Conservation (phyloP, 257 asterid species). For the Nicotiana tomentosiformis region DNA sequence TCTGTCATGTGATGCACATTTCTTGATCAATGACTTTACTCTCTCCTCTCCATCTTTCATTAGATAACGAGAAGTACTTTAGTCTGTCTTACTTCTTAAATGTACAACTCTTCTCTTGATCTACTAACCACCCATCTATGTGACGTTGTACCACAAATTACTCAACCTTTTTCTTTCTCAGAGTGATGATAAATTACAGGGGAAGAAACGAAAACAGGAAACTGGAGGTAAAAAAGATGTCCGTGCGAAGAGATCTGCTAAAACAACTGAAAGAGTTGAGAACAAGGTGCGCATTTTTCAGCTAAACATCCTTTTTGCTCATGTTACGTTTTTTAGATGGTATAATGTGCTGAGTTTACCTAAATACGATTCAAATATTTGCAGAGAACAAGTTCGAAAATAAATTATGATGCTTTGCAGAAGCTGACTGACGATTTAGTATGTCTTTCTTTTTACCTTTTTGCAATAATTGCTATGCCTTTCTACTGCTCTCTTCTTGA, state of each 20-base stretch:
- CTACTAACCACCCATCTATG: not conserved
- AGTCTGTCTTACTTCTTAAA: not conserved
- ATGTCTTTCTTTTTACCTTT: not conserved
- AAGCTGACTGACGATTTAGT: constrained; percentile 36
- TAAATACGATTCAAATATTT: constrained; percentile 8
- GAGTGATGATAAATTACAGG: constrained; percentile 26
- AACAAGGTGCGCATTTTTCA: constrained; percentile 15
- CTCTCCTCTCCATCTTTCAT: not conserved
- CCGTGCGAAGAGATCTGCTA: constrained; percentile 29
- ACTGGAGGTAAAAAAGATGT: constrained; percentile 25
- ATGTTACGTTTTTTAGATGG: constrained; percentile 7
- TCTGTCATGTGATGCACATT: not conserved
- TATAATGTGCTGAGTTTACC: not conserved
- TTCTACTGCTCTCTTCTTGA: not conserved
- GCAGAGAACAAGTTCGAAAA: constrained; percentile 44
- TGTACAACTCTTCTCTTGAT: not conserved
- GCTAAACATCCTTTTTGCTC: not conserved
- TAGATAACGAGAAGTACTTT: not conserved
- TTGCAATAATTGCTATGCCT: not conserved
- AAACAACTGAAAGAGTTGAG: constrained; percentile 26
- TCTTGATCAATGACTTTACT: not conserved
- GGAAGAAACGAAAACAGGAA: constrained; percentile 35
- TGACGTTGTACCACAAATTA: not conserved
- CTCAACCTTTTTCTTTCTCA: not conserved
- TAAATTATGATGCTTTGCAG: constrained; percentile 44